phyloP scores from a whole-genome alignment of 768 basidiomycete genomes.

The Daedaleopsis nitida region DNA sequence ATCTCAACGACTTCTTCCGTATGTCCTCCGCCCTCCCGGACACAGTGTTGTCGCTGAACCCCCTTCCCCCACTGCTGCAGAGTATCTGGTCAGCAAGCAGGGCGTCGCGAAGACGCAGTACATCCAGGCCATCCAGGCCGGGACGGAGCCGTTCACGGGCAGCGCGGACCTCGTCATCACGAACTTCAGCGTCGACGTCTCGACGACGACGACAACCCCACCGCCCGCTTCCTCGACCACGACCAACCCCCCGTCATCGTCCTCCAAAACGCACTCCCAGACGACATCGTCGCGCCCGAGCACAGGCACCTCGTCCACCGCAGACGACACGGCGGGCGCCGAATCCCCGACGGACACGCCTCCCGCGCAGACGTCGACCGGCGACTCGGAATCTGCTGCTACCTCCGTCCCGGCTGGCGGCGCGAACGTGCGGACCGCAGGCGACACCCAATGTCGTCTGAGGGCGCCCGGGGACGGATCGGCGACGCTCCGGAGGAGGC shows the following conservation, averaged over 20 bases:
- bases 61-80: constrained; percentile 28
- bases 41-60: neutral
- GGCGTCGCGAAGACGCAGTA: constrained; percentile 53
- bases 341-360: no score
- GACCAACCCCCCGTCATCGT: neutral
- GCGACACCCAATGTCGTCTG: no score
- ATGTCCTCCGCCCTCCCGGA: constrained; percentile 16
- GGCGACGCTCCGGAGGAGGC: no score
- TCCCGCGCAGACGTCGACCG: no score
- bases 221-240: constrained; percentile 1
- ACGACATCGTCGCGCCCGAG: no score
- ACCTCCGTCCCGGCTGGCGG: no score
- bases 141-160: constrained; percentile 57
- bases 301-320: no score
- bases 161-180: constrained; percentile 46
- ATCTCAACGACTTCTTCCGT: constrained; percentile 60
- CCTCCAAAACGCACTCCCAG: neutral
- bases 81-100: constrained; percentile 46
- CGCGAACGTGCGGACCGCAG: no score
- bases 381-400: no score
- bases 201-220: no score
- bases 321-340: no score
- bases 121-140: constrained; percentile 55
- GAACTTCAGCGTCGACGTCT: constrained; percentile 43
- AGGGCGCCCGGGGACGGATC: no score